phyloP scores from a whole-genome alignment of 208 protist species.

The Crithidia thermophila region DNA sequence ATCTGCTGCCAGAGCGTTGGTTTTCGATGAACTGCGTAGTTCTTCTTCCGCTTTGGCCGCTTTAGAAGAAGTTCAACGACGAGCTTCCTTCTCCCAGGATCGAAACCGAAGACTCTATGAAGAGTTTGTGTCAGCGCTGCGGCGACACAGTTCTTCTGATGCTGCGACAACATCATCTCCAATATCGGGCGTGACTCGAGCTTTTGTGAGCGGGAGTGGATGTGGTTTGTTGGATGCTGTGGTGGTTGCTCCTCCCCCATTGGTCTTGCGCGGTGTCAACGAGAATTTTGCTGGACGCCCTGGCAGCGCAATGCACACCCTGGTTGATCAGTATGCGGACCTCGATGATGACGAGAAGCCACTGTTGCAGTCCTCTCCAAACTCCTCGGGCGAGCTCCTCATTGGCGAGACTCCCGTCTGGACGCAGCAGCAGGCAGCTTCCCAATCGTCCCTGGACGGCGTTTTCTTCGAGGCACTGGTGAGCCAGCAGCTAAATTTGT shows the following conservation, averaged over 20 bases:
- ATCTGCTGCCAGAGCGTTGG: too few species aligned
- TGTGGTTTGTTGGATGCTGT: constrained; percentile 12
- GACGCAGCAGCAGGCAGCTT: constrained; percentile 1
- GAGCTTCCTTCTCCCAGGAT: too few species aligned
- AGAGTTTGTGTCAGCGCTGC: constrained; percentile 96
- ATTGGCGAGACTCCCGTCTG: background rate
- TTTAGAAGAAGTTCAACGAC: constrained; percentile 96
- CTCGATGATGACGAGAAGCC: constrained; percentile 3
- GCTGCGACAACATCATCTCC: constrained; percentile 92
- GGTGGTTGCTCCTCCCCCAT: constrained; percentile 12
- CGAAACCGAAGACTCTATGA: too few species aligned
- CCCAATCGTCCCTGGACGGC: constrained; percentile 26
- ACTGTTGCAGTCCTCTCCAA: constrained; percentile 9
- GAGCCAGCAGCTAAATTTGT: constrained; percentile 30
- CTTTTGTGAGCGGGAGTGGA: too few species aligned
- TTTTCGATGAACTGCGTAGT: too few species aligned
- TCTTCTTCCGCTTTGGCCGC: too few species aligned
- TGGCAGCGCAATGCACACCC: too few species aligned
- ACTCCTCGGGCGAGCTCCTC: background rate
- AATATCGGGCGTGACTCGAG: constrained; percentile 6
- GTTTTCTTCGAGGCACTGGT: constrained; percentile 49
- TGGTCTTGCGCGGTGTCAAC: background rate
- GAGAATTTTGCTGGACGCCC: background rate
- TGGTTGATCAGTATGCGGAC: too few species aligned
- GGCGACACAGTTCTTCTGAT: constrained; percentile 99